Evolutionary conservation across 2,329 filamentous ascomycete species (phyloP).

Genomic region (Neospermospora avenae): DNA sequence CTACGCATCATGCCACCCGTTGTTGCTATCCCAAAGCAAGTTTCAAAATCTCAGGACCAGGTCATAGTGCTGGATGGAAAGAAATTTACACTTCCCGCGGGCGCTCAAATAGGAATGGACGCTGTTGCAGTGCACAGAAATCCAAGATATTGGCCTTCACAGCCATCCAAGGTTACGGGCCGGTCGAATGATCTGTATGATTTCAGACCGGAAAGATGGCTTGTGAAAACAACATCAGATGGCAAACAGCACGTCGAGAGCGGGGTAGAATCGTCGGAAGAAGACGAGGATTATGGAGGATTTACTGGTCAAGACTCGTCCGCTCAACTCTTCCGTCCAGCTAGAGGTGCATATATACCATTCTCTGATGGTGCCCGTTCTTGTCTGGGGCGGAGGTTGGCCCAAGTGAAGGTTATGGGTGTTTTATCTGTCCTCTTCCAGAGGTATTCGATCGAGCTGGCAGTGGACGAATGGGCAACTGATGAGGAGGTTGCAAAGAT

Average conservation of each 20-base stretch:
- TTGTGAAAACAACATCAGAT: conserved; percentile 39
- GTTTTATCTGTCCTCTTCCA: conserved; percentile 32
- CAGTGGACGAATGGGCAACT: conserved; percentile 30
- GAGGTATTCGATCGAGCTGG: conserved; percentile 30
- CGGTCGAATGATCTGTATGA: conserved; percentile 57
- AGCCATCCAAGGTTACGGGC: conserved; percentile 40
- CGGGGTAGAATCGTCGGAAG: conserved; percentile 28
- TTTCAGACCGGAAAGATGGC: conserved; percentile 73
- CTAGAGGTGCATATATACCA: conserved; percentile 33
- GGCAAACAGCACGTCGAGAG: conserved; percentile 25
- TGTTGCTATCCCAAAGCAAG: conserved; percentile 67
- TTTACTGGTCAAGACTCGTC: conserved; percentile 56
- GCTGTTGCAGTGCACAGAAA: conserved; percentile 60
- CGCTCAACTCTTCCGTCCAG: conserved; percentile 30
- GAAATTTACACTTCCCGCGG: conserved; percentile 55
- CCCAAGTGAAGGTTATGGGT: conserved; percentile 37
- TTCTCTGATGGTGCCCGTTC: conserved; percentile 39
- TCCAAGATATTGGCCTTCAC: conserved; percentile 64
- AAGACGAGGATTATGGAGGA: conserved; percentile 54
- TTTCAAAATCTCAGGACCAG: conserved; percentile 49
- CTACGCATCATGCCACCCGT: conserved; percentile 71
- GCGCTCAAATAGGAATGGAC: conserved; percentile 53
- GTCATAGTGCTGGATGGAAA: conserved; percentile 56
- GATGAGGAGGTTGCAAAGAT: conserved; percentile 30
- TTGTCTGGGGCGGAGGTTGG: conserved; percentile 37